A percentile compares a stretch with the other conserved stretches of the same genome.
These are phyloP conservation scores for Parathielavia appendiculata DNA, from an alignment of 495 filamentous ascomycete genomes.

Conservation along the genomic window DNA sequence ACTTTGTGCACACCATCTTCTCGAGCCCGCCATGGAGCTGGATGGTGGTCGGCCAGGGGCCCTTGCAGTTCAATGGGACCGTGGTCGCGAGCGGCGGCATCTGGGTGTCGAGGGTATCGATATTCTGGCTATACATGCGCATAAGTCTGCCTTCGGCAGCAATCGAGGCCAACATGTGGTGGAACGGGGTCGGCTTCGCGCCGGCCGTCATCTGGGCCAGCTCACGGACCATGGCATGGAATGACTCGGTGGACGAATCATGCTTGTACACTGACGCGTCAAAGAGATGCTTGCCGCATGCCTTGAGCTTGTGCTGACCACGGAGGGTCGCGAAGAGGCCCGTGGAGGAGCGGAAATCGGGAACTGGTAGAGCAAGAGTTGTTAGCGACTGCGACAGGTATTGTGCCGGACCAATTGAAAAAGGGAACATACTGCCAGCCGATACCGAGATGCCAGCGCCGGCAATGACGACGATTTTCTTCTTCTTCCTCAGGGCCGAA, in stretches of 20 bases:
- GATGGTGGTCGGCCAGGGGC: conserved; percentile 86
- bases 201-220: conserved; percentile 68
- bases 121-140: conserved; percentile 92
- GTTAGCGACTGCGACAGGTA: conserved; percentile 23
- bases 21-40: conserved; percentile 91
- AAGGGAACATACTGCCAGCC: conserved; percentile 72
- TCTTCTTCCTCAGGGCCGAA: conserved; percentile 75
- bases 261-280: conserved; percentile 96
- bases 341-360: conserved; percentile 87
- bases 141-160: conserved; percentile 86
- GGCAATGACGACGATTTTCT: conserved; percentile 94
- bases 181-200: conserved; percentile 81
- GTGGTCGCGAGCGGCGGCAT: conserved; percentile 73
- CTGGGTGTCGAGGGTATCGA: conserved; percentile 87
- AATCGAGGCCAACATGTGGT: conserved; percentile 86
- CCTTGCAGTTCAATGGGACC: conserved; percentile 66
- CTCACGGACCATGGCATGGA: conserved; percentile 92
- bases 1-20: conserved; percentile 96
- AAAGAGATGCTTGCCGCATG: conserved; percentile 91
- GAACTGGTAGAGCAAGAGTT: conserved; percentile 52
- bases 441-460: conserved; percentile 95
- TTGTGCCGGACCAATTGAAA: neutral
- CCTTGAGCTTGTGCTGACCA: conserved; percentile 81
- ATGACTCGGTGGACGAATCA: conserved; percentile 76
- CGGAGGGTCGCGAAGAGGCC: conserved; percentile 82